These are phyloP conservation scores for Coprinopsis marcescibilis DNA, from an alignment of 768 basidiomycete genomes.

Conservation along the genomic window DNA sequence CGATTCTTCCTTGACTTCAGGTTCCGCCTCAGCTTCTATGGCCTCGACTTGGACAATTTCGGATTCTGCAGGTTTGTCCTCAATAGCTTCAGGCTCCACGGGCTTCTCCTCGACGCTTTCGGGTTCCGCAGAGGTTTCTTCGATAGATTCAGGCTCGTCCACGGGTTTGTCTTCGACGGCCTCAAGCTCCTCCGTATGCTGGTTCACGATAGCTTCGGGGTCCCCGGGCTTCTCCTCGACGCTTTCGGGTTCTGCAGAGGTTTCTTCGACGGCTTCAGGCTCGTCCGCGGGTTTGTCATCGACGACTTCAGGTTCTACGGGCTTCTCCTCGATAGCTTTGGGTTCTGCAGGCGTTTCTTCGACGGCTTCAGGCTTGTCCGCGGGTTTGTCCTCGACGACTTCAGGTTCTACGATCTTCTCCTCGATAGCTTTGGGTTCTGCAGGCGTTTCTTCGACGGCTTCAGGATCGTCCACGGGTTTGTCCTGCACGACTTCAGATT, in stretches of 20 bases:
- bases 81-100: not conserved
- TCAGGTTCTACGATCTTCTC: slow-evolving; percentile 1
- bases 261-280: not conserved
- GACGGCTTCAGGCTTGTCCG: not conserved
- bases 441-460: not conserved
- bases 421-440: not conserved
- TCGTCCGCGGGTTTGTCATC: slow-evolving; percentile 4
- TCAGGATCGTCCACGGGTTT: too few relatives aligned
- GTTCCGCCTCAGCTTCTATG: not conserved
- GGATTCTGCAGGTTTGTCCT: not conserved
- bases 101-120: not conserved
- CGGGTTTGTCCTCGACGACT: not conserved
- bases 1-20: not conserved
- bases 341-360: slow-evolving; percentile 2
- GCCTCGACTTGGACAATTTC: not conserved
- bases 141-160: not conserved
- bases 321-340: slow-evolving; percentile 6
- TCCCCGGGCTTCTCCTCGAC: not conserved
- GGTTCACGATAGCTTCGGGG: not conserved
- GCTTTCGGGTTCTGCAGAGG: not conserved
- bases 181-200: not conserved
- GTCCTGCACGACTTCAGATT: too few relatives aligned
- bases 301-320: not conserved
- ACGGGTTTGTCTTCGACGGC: not conserved
- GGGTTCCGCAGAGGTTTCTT: not conserved